Percentiles rank a stretch among this genome's conserved stretches.
Evolutionary conservation across 2,329 filamentous ascomycete species (phyloP).

Genomic region (Trichoderma endophyticum): DNA sequence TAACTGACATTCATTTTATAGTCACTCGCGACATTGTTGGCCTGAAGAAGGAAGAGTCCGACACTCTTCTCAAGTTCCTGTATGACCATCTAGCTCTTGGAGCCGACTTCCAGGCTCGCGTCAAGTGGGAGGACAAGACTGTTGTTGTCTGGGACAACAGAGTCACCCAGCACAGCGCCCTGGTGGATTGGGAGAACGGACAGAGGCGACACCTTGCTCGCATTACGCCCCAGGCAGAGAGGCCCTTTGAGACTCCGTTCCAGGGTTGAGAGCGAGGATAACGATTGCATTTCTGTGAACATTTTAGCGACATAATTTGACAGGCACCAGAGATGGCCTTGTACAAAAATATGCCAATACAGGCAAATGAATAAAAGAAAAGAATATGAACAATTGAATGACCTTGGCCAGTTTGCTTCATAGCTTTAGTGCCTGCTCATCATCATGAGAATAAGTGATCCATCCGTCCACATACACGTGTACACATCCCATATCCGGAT

Average conservation of each 20-base stretch:
- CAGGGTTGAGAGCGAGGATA: constrained; percentile 4
- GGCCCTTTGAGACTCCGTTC: constrained; percentile 66
- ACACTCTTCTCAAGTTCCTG: constrained; percentile 69
- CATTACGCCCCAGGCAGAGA: constrained; percentile 79
- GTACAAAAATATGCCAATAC: neutral
- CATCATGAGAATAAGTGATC: neutral
- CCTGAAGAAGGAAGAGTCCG: constrained; percentile 82
- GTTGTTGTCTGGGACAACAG: constrained; percentile 88
- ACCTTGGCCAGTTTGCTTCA: neutral
- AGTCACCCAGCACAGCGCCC: constrained; percentile 72
- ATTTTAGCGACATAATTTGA: constrained; percentile 1
- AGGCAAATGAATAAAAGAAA: neutral
- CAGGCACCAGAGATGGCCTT: neutral
- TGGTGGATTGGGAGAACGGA: constrained; percentile 79
- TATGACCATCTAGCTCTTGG: constrained; percentile 52
- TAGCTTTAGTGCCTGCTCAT: neutral
- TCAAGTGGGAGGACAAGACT: constrained; percentile 76
- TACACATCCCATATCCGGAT: neutral
- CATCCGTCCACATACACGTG: neutral
- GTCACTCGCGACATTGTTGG: constrained; percentile 79
- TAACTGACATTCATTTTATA: constrained; percentile 30
- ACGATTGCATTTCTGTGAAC: neutral
- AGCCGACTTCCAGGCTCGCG: constrained; percentile 66
- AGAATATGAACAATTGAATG: neutral
- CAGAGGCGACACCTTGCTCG: constrained; percentile 75